Evolutionary conservation across 257 asterid species (phyloP), one percentile per base, ranked within the genome.

Genomic region (Vinca minor): DNA sequence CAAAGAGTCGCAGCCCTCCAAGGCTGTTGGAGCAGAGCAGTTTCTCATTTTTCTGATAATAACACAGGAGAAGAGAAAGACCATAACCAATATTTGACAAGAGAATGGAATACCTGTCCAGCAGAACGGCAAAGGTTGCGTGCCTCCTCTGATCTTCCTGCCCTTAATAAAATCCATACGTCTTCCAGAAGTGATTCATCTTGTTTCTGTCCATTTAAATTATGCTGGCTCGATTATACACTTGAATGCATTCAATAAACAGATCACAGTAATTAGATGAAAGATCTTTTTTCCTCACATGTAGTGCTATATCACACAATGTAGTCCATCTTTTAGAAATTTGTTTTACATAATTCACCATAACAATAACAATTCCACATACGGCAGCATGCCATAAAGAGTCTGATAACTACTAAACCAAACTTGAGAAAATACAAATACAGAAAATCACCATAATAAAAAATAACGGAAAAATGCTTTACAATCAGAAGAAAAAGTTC

Each of bases 111-210:
- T 65, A 89, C 98, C 96, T 93, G 97, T 57, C 99, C 98, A 69
- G 96, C 97, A 72, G 97, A 78, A 69, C 87, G 83, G 84, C 96
- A 93, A 69, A 93, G 91, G 74, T 58, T 79, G 68, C 94, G 75
- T 66, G 97, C 97, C 84, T 93, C 99, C 77, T 89, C 95, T 58
- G 86, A 82, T 73, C 97, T 85, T 79, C 97, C 99, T 49, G 98
- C 99, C 73, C 95, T 81, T 70, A 84, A 65, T 68, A 93, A 83
- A 69, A 87, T 83, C 99, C 97, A 89, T 59, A 93, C 83, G 77
- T 93, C 99, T 84, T 93, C 97, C 59, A 93, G 78, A 77, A 93
- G 96, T 52, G 96, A 86, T 75, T 93, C 99, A 76, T 93, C 99
- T 69, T 82, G 96, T 84, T 89, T 87, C 99, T 93, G 91, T 62